Conservation (phyloP, 768 basidiomycete species). For the Boletellus emodensis region DNA sequence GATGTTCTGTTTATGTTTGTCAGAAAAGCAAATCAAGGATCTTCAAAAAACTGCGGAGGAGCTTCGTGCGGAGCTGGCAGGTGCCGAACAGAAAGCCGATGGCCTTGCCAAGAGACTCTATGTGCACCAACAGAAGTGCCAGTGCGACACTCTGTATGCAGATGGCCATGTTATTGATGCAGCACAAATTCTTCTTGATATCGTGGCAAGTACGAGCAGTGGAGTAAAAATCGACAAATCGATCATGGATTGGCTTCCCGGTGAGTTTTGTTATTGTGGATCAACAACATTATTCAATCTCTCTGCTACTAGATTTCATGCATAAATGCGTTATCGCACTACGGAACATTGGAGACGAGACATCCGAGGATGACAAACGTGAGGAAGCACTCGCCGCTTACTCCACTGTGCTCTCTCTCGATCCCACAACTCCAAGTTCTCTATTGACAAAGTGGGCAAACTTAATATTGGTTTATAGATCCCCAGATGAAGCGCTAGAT, state of each 20-base stretch:
- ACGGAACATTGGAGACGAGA: neutral
- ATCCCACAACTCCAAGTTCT: neutral
- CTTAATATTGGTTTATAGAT: neutral
- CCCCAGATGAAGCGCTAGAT: neutral
- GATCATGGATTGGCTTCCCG: neutral
- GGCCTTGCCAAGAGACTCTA: neutral
- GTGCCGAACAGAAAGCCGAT: neutral
- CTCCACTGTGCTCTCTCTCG: neutral
- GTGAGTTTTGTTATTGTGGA: neutral
- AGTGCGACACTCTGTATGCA: neutral
- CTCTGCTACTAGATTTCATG: neutral
- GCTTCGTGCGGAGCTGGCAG: neutral
- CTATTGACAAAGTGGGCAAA: conserved; percentile 1
- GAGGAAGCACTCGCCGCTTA: neutral
- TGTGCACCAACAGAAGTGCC: neutral
- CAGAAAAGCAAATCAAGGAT: neutral
- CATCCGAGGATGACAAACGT: neutral
- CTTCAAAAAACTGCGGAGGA: neutral
- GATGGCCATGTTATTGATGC: neutral
- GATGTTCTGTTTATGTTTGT: neutral
- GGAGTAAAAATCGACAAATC: no score
- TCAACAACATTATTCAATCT: neutral
- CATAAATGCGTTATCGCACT: neutral
- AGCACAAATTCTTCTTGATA: neutral
- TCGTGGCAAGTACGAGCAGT: neutral